Evolutionary conservation across 2,329 filamentous ascomycete species (phyloP).

Genomic region (Calonectria pseudoturangicola): DNA sequence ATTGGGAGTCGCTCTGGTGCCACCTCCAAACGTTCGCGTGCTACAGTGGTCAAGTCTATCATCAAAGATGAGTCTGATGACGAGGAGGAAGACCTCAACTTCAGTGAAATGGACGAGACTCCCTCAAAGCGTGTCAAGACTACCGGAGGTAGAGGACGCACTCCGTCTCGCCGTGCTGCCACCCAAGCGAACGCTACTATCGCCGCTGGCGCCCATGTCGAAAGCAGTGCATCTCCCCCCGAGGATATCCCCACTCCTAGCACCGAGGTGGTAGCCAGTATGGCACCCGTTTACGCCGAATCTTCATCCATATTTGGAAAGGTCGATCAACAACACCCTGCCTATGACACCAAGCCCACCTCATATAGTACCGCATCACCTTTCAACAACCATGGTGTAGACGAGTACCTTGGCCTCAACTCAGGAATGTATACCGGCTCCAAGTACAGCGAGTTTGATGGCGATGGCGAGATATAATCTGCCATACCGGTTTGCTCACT

Average conservation of each 20-base stretch:
- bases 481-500: not conserved
- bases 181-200: slow-evolving; percentile 59
- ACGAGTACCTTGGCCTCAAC: slow-evolving; percentile 28
- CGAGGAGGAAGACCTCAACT: slow-evolving; percentile 56
- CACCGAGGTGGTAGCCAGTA: not conserved
- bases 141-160: slow-evolving; percentile 51
- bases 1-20: slow-evolving; percentile 53
- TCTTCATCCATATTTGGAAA: slow-evolving; percentile 48
- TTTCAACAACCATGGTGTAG: slow-evolving; percentile 38
- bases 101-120: slow-evolving; percentile 60
- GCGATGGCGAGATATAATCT: slow-evolving; percentile 62
- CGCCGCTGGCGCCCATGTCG: slow-evolving; percentile 55
- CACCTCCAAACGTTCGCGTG: slow-evolving; percentile 52
- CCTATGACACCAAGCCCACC: slow-evolving; percentile 11
- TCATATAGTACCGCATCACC: slow-evolving; percentile 8
- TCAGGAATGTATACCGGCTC: slow-evolving; percentile 8
- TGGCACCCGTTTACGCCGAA: slow-evolving; percentile 15
- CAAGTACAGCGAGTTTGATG: slow-evolving; percentile 49
- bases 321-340: slow-evolving; percentile 45
- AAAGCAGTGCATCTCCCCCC: slow-evolving; percentile 55
- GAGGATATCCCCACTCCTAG: slow-evolving; percentile 43
- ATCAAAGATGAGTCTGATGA: slow-evolving; percentile 56
- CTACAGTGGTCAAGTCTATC: slow-evolving; percentile 37
- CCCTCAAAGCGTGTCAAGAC: slow-evolving; percentile 61
- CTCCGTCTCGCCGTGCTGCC: slow-evolving; percentile 58